Conservation (phyloP, 441 rosid species). For the Brassica balearica region DNA sequence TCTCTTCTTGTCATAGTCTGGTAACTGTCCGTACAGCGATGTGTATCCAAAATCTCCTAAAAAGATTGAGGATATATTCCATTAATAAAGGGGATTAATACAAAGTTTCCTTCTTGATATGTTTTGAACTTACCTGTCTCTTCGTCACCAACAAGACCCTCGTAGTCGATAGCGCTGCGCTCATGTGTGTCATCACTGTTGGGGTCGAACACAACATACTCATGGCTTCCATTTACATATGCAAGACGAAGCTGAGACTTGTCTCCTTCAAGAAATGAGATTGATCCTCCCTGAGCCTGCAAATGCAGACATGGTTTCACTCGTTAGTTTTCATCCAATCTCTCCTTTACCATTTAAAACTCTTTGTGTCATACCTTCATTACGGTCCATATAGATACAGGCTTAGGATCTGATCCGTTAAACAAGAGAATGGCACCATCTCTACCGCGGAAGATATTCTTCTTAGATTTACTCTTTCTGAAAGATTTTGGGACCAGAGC, state of each 20-base stretch:
- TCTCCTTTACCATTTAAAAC: background rate
- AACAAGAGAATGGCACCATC: constrained; percentile 65
- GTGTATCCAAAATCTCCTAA: constrained; percentile 71
- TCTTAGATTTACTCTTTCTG: constrained; percentile 43
- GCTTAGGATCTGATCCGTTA: constrained; percentile 66
- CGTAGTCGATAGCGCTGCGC: constrained; percentile 45
- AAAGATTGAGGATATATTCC: constrained; percentile 1
- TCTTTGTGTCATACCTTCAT: constrained; percentile 55
- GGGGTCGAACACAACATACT: constrained; percentile 85
- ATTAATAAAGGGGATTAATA: background rate
- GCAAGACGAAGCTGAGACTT: constrained; percentile 59
- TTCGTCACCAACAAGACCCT: constrained; percentile 35
- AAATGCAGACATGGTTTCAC: constrained; percentile 34
- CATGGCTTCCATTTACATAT: constrained; percentile 81
- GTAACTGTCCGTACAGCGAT: constrained; percentile 84
- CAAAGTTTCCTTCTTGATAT: background rate
- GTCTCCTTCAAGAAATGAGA: constrained; percentile 68
- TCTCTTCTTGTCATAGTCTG: constrained; percentile 57
- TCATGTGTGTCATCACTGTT: constrained; percentile 59
- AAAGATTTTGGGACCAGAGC: constrained; percentile 57
- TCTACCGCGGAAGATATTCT: constrained; percentile 50
- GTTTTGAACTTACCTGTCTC: constrained; percentile 60
- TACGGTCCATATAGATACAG: constrained; percentile 71
- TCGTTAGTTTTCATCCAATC: background rate
- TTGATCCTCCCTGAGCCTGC: constrained; percentile 89